Conservation (phyloP, 257 asterid genomes). For the Solanum appendiculatum region DNA sequence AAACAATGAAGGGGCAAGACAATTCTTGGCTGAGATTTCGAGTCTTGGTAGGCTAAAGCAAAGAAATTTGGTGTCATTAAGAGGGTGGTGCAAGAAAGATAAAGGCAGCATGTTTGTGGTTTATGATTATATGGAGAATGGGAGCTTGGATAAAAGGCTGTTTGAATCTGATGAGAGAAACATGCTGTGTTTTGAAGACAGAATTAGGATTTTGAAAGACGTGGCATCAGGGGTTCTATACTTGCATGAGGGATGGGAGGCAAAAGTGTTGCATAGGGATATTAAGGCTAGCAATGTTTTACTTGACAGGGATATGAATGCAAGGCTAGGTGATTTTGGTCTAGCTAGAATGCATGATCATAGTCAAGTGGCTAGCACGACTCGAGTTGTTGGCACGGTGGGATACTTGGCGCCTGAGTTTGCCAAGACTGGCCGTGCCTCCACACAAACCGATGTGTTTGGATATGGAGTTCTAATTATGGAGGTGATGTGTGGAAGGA, state of each 20-base stretch:
- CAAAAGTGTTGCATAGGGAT: conserved; percentile 59
- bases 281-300: conserved; percentile 64
- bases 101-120: conserved; percentile 48
- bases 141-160: conserved; percentile 51
- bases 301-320: conserved; percentile 59
- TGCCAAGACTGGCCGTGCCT: conserved; percentile 42
- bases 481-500: conserved; percentile 57
- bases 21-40: conserved; percentile 58
- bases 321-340: conserved; percentile 68
- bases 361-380: conserved; percentile 44
- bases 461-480: conserved; percentile 44
- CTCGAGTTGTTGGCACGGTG: conserved; percentile 62
- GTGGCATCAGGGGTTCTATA: conserved; percentile 53
- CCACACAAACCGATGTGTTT: conserved; percentile 45
- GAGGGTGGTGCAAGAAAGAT: conserved; percentile 82
- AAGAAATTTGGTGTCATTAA: conserved; percentile 49
- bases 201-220: conserved; percentile 44
- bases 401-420: conserved; percentile 69
- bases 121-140: conserved; percentile 72
- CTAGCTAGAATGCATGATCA: conserved; percentile 64
- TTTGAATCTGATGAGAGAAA: conserved; percentile 31
- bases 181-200: conserved; percentile 28
- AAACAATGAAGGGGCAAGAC: conserved; percentile 40
- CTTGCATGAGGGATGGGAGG: conserved; percentile 68
- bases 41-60: conserved; percentile 75